phyloP scores from a whole-genome alignment of 768 basidiomycete species.

The Hortiboletus campestris region DNA sequence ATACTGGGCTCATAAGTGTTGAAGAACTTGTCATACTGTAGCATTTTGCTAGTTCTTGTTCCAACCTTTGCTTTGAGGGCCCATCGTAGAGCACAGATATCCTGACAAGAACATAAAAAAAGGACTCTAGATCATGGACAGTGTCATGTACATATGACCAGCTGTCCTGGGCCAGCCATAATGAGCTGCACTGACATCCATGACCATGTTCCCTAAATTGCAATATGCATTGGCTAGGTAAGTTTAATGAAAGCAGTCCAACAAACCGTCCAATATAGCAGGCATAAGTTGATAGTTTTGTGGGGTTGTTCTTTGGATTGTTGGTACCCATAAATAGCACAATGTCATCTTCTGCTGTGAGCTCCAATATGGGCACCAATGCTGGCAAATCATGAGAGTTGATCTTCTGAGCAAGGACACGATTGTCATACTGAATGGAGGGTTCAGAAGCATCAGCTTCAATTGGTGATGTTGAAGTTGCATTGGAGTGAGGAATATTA shows the following conservation, averaged over 20 bases:
- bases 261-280: neutral
- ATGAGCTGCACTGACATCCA: slow-evolving; percentile 5
- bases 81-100: neutral
- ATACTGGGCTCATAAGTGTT: slow-evolving; percentile 1
- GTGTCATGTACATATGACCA: neutral
- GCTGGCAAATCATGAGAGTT: too few species aligned
- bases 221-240: neutral
- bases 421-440: neutral
- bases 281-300: neutral
- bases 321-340: neutral
- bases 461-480: too few species aligned
- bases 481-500: too few species aligned
- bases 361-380: too few species aligned
- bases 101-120: neutral
- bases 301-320: neutral
- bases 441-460: too few species aligned
- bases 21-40: slow-evolving; percentile 6
- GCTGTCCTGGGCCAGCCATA: slow-evolving; percentile 5
- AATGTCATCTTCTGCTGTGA: neutral
- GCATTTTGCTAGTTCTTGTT: neutral
- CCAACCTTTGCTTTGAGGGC: neutral
- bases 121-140: neutral
- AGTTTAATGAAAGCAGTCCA: too few species aligned
- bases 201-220: neutral
- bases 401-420: neutral